These are phyloP conservation scores for Globisporangium perplexum DNA, from an alignment of 352 stramenopile species.

Conservation along the genomic window DNA sequence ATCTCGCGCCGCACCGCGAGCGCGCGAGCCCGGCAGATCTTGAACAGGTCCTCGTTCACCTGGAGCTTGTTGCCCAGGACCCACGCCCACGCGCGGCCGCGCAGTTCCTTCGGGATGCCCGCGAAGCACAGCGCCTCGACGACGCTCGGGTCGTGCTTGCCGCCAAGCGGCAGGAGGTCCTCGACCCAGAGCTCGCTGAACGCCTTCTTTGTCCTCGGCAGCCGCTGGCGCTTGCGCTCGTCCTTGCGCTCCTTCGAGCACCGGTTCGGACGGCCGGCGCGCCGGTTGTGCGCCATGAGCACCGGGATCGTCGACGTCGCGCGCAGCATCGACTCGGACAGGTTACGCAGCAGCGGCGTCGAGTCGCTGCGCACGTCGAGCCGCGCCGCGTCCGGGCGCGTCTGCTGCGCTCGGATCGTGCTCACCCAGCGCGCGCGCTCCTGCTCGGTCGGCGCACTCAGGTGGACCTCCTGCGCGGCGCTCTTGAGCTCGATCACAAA, in stretches of 20 bases:
- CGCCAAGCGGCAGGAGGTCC: constrained; percentile 37
- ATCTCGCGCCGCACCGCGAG: constrained; percentile 76
- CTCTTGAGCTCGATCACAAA: constrained; percentile 73
- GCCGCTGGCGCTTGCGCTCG: constrained; percentile 49
- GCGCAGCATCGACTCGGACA: constrained; percentile 32
- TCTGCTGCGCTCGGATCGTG: constrained; percentile 42
- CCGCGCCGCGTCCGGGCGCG: constrained; percentile 6
- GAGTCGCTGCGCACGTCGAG: constrained; percentile 17
- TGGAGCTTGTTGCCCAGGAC: constrained; percentile 78
- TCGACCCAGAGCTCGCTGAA: constrained; percentile 76
- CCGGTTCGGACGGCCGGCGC: constrained; percentile 14
- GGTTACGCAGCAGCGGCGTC: constrained; percentile 26
- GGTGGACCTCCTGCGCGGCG: constrained; percentile 36
- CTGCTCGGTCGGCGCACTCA: constrained; percentile 75
- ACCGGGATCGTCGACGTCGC: constrained; percentile 13
- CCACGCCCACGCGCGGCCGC: constrained; percentile 74
- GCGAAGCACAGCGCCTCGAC: constrained; percentile 74
- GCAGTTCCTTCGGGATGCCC: constrained; percentile 78
- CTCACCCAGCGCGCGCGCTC: constrained; percentile 62
- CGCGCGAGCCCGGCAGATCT: constrained; percentile 71
- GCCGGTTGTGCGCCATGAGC: constrained; percentile 22
- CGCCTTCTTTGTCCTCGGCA: constrained; percentile 67
- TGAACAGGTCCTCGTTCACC: constrained; percentile 83
- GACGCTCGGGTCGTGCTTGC: constrained; percentile 14
- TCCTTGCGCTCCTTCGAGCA: constrained; percentile 57